A percentile compares a stretch with the other conserved stretches of the same genome.
Evolutionary conservation across 1,139 yeast species (phyloP).

Genomic region (Eremothecium sinecaudum): DNA sequence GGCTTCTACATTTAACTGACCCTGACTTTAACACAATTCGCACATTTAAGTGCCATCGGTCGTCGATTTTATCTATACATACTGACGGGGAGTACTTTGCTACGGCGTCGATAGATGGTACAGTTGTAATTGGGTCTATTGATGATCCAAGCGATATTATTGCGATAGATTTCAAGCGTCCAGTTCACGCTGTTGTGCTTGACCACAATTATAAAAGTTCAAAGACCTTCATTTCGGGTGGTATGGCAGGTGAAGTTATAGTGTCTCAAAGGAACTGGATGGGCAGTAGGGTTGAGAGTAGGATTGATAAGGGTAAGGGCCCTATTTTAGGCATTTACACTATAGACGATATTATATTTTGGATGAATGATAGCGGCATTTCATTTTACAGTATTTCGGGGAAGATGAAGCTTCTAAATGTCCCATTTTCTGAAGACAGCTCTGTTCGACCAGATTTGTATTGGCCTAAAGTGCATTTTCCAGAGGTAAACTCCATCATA

Average conservation of each 20-base stretch:
- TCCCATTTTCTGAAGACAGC: slow-evolving; percentile 50
- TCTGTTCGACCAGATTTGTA: slow-evolving; percentile 58
- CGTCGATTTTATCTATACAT: slow-evolving; percentile 65
- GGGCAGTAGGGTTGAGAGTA: slow-evolving; percentile 64
- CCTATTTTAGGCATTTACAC: slow-evolving; percentile 61
- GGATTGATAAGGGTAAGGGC: slow-evolving; percentile 53
- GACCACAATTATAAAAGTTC: slow-evolving; percentile 57
- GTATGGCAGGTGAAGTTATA: slow-evolving; percentile 78
- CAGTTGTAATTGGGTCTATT: slow-evolving; percentile 72
- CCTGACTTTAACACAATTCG: slow-evolving; percentile 52
- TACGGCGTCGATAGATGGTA: slow-evolving; percentile 89
- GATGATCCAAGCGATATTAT: slow-evolving; percentile 52
- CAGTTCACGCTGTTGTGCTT: slow-evolving; percentile 77
- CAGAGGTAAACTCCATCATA: slow-evolving; percentile 58
- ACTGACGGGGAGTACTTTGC: slow-evolving; percentile 70
- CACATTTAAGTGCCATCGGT: slow-evolving; percentile 75
- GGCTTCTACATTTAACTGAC: slow-evolving; percentile 59
- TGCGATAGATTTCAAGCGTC: slow-evolving; percentile 78
- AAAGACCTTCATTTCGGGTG: slow-evolving; percentile 72
- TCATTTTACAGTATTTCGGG: slow-evolving; percentile 45
- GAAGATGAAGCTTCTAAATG: slow-evolving; percentile 38
- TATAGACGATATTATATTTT: slow-evolving; percentile 56
- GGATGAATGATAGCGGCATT: slow-evolving; percentile 84
- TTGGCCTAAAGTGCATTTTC: slow-evolving; percentile 67
- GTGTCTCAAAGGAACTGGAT: slow-evolving; percentile 78